Evolutionary conservation across 257 asterid species (phyloP).

Genomic region (Cruciata laevipes): DNA sequence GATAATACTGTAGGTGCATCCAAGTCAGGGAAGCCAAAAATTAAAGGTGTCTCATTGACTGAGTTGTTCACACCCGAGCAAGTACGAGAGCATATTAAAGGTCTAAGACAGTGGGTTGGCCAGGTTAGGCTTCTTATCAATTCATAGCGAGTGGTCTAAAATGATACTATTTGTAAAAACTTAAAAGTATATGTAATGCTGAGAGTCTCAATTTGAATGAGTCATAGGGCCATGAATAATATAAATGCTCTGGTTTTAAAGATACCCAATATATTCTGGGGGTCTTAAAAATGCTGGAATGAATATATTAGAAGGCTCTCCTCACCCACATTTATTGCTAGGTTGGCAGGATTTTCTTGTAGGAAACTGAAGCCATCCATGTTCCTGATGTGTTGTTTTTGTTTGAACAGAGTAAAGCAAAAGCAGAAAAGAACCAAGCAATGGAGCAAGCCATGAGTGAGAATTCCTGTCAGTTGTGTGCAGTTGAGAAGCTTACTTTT

Average conservation of each 20-base stretch:
- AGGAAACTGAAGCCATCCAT: neutral
- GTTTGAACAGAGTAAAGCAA: slow-evolving; percentile 78
- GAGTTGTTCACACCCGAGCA: slow-evolving; percentile 92
- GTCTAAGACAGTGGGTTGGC: slow-evolving; percentile 96
- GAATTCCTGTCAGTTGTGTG: slow-evolving; percentile 97
- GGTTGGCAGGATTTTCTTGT: neutral
- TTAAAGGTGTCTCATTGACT: slow-evolving; percentile 85
- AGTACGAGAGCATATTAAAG: slow-evolving; percentile 69
- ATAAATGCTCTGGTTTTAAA: neutral
- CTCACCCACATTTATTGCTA: neutral
- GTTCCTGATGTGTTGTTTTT: slow-evolving; percentile 4
- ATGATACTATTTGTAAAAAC: neutral
- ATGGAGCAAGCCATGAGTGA: slow-evolving; percentile 89
- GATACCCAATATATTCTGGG: neutral
- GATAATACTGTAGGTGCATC: slow-evolving; percentile 43
- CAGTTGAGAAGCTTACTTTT: slow-evolving; percentile 91
- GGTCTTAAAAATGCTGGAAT: neutral
- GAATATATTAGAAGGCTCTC: neutral
- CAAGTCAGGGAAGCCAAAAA: slow-evolving; percentile 89
- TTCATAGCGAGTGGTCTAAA: neutral
- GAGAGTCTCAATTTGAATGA: neutral
- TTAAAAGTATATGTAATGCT: neutral
- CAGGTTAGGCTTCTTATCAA: slow-evolving; percentile 55
- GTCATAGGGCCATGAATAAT: neutral
- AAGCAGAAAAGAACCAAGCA: slow-evolving; percentile 89